These are phyloP conservation scores for Castanospermum australe DNA, from an alignment of 306 rosid species.

Conservation along the genomic window DNA sequence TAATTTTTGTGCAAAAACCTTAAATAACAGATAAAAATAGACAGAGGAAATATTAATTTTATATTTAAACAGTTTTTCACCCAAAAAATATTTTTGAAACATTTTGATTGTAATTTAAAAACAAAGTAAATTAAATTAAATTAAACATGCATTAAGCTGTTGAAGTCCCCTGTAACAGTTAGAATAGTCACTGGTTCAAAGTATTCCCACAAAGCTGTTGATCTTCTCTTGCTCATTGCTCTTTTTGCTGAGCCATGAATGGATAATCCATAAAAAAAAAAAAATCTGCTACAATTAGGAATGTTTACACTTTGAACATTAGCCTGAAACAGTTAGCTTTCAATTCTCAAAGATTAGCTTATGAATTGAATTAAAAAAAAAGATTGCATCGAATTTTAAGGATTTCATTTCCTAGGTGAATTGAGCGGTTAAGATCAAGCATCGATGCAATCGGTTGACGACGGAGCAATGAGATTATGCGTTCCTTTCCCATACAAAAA, in stretches of 20 bases:
- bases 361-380: neutral
- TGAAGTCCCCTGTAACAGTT: conserved; percentile 21
- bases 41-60: too few species aligned
- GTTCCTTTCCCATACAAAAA: too few species aligned
- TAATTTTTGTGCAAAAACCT: too few species aligned
- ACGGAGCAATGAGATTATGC: neutral
- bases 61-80: too few species aligned
- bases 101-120: too few species aligned
- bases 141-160: too few species aligned
- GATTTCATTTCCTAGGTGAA: neutral
- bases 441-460: neutral
- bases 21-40: too few species aligned
- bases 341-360: neutral
- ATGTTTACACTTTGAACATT: neutral
- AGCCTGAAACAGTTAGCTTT: neutral
- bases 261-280: too few species aligned
- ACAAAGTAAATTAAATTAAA: too few species aligned
- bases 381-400: neutral
- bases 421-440: neutral
- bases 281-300: neutral
- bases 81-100: too few species aligned
- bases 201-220: neutral
- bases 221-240: too few species aligned
- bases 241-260: too few species aligned
- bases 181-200: neutral